Evolutionary conservation across 345 rosid species (phyloP).

Genomic region (Pelargonium nanum): DNA sequence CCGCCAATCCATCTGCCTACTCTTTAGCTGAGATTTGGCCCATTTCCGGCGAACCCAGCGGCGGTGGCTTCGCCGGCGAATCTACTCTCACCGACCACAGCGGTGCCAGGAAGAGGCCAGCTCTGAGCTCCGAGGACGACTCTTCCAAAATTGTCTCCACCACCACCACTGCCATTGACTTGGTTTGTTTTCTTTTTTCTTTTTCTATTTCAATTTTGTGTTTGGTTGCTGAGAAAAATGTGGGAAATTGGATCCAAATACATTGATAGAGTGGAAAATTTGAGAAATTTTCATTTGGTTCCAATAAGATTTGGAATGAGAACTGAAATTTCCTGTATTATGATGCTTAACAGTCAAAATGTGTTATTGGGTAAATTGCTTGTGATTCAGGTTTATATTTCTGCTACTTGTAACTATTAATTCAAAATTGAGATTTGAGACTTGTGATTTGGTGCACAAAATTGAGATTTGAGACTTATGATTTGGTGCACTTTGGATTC

Average conservation of each 20-base stretch:
- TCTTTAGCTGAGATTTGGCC: conserved; percentile 89
- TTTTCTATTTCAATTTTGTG: not conserved
- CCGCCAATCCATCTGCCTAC: conserved; percentile 76
- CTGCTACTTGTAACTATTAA: not conserved
- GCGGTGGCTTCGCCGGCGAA: conserved; percentile 29
- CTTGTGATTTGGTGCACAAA: no score
- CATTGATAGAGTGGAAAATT: no score
- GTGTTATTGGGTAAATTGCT: not conserved
- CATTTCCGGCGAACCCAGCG: conserved; percentile 27
- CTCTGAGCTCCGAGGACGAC: conserved; percentile 65
- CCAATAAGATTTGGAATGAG: not conserved
- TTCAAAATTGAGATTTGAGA: no score
- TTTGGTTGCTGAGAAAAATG: not conserved
- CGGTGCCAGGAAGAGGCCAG: conserved; percentile 60
- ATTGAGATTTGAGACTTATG: no score
- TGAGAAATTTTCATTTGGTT: not conserved
- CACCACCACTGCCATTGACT: conserved; percentile 60
- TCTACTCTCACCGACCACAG: conserved; percentile 75
- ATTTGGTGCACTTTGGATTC: no score
- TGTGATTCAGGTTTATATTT: not conserved
- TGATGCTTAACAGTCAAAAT: not conserved
- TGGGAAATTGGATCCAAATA: no score
- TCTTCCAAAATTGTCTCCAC: conserved; percentile 71
- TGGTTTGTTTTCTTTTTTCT: conserved; percentile 31
- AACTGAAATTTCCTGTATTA: not conserved